A percentile compares a stretch with the other conserved stretches of the same genome.
Evolutionary conservation across 2,329 filamentous ascomycete species (phyloP).

Genomic region (Xylariales sp.): DNA sequence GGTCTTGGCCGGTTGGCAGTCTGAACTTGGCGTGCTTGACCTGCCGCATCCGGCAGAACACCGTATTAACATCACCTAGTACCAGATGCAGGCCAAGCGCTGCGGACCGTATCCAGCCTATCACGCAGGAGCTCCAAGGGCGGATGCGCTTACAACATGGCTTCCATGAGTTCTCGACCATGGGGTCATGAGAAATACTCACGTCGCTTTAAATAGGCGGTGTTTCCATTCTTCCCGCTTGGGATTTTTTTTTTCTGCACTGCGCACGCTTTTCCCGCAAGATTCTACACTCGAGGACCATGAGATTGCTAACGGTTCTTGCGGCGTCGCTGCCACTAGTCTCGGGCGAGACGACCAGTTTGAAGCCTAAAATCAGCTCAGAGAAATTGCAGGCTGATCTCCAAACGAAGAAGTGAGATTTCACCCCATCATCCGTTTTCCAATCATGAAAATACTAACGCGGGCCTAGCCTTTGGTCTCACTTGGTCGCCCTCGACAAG

Average conservation of each 20-base stretch:
- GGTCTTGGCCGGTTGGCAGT: conserved; percentile 25
- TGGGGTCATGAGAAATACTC: not conserved
- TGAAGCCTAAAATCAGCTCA: conserved; percentile 18
- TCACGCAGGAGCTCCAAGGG: not conserved
- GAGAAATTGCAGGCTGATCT: conserved; percentile 21
- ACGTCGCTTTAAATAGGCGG: not conserved
- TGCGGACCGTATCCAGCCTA: conserved; percentile 1
- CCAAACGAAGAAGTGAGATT: conserved; percentile 10
- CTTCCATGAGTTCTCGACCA: not conserved
- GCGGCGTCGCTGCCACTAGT: conserved; percentile 5
- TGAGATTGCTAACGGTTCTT: conserved; percentile 1
- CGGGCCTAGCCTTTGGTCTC: conserved; percentile 20
- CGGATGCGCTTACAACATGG: not conserved
- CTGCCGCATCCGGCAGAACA: conserved; percentile 14
- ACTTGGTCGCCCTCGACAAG: conserved; percentile 25
- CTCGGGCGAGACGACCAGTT: not conserved
- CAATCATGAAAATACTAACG: not conserved
- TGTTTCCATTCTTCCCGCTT: not conserved
- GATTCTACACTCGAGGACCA: not conserved
- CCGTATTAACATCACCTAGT: not conserved
- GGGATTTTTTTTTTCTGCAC: not conserved
- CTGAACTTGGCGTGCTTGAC: conserved; percentile 31
- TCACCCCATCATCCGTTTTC: too few species aligned
- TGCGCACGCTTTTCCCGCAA: too few species aligned
- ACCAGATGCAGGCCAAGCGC: conserved; percentile 25